Evolutionary conservation across 2,329 filamentous ascomycete species (phyloP).

Genomic region (Beauveria brongniartii): DNA sequence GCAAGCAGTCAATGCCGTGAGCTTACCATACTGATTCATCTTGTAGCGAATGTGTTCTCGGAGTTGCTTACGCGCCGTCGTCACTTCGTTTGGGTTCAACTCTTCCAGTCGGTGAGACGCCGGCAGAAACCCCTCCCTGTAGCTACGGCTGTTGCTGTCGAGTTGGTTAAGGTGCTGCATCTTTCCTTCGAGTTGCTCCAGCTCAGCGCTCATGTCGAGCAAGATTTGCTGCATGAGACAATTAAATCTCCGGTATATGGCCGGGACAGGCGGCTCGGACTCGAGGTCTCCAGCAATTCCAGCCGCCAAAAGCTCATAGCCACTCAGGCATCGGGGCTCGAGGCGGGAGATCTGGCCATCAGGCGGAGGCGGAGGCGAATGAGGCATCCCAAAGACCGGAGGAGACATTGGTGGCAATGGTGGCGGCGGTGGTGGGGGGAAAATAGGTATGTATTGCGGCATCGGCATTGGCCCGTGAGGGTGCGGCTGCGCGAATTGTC

Average conservation of each 20-base stretch:
- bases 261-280: conserved; percentile 30
- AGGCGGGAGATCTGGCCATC: conserved; percentile 12
- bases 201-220: conserved; percentile 77
- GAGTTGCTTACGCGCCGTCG: conserved; percentile 52
- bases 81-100: conserved; percentile 45
- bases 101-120: conserved; percentile 53
- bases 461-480: neutral
- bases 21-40: conserved; percentile 58
- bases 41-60: conserved; percentile 58
- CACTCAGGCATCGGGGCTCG: conserved; percentile 40
- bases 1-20: neutral
- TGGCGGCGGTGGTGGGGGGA: neutral
- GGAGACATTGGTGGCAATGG: conserved; percentile 1
- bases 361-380: neutral
- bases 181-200: conserved; percentile 72
- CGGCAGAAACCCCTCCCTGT: conserved; percentile 38
- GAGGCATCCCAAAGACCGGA: neutral
- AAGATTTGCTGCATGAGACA: conserved; percentile 74
- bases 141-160: conserved; percentile 40
- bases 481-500: neutral
- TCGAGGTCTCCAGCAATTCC: conserved; percentile 31
- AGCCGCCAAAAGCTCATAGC: conserved; percentile 56
- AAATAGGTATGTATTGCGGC: neutral
- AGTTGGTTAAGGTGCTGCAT: conserved; percentile 58
- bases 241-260: conserved; percentile 78